Base-by-base conservation (phyloP, 257 asterid species). In the Nicotiana paniculata region DNA sequence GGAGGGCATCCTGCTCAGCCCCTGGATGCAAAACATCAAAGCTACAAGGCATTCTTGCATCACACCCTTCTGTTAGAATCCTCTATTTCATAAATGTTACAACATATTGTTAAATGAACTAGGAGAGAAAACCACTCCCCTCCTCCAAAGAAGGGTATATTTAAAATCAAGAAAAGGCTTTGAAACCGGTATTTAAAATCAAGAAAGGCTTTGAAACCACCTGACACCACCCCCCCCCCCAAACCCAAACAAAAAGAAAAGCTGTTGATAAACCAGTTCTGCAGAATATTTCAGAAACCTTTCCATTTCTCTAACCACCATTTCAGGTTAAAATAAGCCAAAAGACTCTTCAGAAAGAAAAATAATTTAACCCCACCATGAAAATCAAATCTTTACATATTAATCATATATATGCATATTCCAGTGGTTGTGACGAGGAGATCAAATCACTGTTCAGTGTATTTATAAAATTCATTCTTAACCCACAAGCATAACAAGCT, bases 1-100 rank as follows among this genome's bases (percentile, higher is more conserved):
- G 6, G 15, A 70, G 35, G 24, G 1, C 77, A 39, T 24, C 62
- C 62, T 48, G 79, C 37, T 74, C 26, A 48, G 43, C 15, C 39
- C 79, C 43, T 46, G 79, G 79, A 74, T 74, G 79, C 39, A 74
- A 26, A 74, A 74, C 43, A 74, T 48, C 39, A 72, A 46, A 72
- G 61, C 79, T 72, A 72, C 37, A 46, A 24, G 79, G 24, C 37
- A 46, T 59, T 67, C 75, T 51, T 37, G 82, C 74, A 79, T 79
- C 58, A 79, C 21, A 51, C 75, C 33, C 61, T 61, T 30, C 67
- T 17, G 48, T 65, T 66, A 72, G 39, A 43, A 5, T 81, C 79
- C 83, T 26, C 66, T 32, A 58, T 15, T 51, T 9, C 37, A 35
- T 67, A 37, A 66, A 2, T 32, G 57, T 61, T 28, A 66, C 39